Evolutionary conservation across 2,329 filamentous ascomycete species (phyloP).

Genomic region (Raffaelea albimanens): DNA sequence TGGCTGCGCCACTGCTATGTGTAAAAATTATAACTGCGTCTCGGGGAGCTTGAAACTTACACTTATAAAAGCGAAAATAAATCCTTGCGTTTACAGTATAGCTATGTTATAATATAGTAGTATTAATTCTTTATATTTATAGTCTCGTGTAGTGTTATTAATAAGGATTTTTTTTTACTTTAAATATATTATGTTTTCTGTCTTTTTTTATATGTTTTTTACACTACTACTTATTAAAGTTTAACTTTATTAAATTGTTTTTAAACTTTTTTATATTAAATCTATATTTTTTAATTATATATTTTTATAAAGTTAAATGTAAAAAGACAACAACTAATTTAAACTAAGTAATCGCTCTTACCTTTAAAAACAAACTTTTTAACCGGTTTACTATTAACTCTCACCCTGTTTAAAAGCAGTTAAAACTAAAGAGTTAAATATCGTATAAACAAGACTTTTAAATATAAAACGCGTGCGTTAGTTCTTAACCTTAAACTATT

Average conservation of each 20-base stretch:
- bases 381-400: background rate
- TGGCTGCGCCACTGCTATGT: constrained; percentile 1
- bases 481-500: background rate
- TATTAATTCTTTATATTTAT: background rate
- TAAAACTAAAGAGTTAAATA: background rate
- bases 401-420: background rate
- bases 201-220: background rate
- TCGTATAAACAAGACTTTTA: background rate
- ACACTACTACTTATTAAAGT: background rate
- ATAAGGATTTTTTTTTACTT: background rate
- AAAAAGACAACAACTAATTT: background rate
- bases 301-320: background rate
- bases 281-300: background rate
- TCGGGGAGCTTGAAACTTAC: constrained; percentile 1
- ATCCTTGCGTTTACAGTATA: background rate
- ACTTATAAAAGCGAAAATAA: background rate
- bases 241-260: background rate
- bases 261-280: background rate
- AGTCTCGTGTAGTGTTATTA: background rate
- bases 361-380: background rate
- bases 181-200: background rate
- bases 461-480: constrained; percentile 1
- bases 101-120: background rate
- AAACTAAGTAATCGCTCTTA: background rate
- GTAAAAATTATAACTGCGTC: constrained; percentile 1